Percentiles rank a stretch among this genome's conserved stretches.
These are phyloP conservation scores for Mortierella sp. DNA, from an alignment of 371 early-diverging fungal genomes.

Conservation along the genomic window DNA sequence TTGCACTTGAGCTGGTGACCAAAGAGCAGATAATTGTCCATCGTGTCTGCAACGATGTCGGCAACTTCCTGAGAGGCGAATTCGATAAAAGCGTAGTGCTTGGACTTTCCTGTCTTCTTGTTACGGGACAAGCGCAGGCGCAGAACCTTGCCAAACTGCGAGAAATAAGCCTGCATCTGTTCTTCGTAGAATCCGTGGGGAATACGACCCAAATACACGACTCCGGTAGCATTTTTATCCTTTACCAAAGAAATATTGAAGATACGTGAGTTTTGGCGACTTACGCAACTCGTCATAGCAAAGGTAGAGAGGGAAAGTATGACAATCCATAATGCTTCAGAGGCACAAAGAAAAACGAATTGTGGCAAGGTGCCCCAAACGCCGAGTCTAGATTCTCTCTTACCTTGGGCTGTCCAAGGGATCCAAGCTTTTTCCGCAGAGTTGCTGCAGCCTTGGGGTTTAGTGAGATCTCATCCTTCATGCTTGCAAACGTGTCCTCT, in stretches of 20 bases:
- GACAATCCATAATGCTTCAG: conserved; percentile 28
- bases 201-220: conserved; percentile 89
- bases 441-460: conserved; percentile 57
- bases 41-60: conserved; percentile 91
- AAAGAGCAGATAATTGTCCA: conserved; percentile 94
- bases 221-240: conserved; percentile 65
- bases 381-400: too few relatives aligned
- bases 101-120: conserved; percentile 89
- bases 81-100: conserved; percentile 94
- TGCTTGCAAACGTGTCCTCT: conserved; percentile 61
- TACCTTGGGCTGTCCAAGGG: conserved; percentile 42
- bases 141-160: conserved; percentile 91
- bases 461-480: conserved; percentile 63
- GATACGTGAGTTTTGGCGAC: too few relatives aligned
- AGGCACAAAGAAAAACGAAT: too few relatives aligned
- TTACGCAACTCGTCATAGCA: too few relatives aligned
- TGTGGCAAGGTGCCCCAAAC: too few relatives aligned
- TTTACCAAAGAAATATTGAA: background rate
- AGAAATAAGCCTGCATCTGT: conserved; percentile 90
- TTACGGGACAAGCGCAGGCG: conserved; percentile 86
- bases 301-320: background rate
- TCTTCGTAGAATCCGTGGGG: conserved; percentile 97
- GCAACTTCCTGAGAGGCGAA: conserved; percentile 86
- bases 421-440: conserved; percentile 53
- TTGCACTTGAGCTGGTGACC: conserved; percentile 86